Evolutionary conservation across 106 monocot genomes (phyloP).

Genomic region (Xerophyta viscosa): DNA sequence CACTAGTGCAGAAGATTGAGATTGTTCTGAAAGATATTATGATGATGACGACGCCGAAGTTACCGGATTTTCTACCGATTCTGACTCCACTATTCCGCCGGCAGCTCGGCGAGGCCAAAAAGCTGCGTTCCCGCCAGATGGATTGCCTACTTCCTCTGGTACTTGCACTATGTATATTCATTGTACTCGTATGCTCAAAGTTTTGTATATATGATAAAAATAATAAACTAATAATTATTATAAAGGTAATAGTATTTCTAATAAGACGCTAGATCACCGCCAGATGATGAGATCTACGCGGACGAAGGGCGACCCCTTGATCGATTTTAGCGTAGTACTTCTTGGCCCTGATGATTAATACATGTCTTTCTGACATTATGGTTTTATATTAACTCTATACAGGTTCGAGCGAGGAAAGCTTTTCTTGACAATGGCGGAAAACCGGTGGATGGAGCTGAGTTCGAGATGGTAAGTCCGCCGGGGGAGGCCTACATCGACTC

Average conservation of each 20-base stretch:
- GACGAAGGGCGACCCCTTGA: too few species aligned
- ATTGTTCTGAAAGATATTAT: conserved; percentile 71
- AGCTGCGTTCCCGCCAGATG: conserved; percentile 51
- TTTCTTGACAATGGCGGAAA: conserved; percentile 34
- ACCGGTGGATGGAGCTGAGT: neutral
- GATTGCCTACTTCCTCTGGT: conserved; percentile 53
- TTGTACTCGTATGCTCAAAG: too few species aligned
- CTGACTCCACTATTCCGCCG: conserved; percentile 54
- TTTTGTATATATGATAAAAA: too few species aligned
- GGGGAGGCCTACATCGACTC: conserved; percentile 94
- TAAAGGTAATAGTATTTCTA: too few species aligned
- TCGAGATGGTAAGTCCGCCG: conserved; percentile 53
- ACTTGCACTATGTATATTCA: too few species aligned
- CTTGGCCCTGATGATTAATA: too few species aligned
- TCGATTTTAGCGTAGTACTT: too few species aligned
- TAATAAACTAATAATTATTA: too few species aligned
- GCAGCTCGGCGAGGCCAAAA: conserved; percentile 36
- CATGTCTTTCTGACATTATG: too few species aligned
- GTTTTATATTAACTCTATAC: too few species aligned
- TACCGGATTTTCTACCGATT: conserved; percentile 72
- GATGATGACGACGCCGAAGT: conserved; percentile 60
- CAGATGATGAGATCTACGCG: too few species aligned
- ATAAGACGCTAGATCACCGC: too few species aligned
- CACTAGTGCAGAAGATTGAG: conserved; percentile 46
- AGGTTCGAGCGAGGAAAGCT: conserved; percentile 35